Evolutionary conservation across 2,329 filamentous ascomycete genomes (phyloP).

Genomic region (Microcyclospora pomicola): DNA sequence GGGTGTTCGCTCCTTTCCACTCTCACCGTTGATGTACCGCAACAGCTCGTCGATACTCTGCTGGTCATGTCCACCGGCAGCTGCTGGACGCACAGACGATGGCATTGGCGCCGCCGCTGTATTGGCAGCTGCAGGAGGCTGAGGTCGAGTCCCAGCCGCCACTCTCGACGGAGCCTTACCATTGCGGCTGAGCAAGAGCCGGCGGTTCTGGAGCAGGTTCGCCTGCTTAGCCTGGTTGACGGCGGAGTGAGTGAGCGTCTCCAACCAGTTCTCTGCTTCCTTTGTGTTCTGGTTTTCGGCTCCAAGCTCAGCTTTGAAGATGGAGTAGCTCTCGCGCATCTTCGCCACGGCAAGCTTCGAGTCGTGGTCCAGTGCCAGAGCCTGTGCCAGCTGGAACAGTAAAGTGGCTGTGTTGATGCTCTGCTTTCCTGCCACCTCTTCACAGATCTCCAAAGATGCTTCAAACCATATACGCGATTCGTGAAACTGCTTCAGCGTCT

Average conservation of each 20-base stretch:
- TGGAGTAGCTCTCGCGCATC: slow-evolving; percentile 95
- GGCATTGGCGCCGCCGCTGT: slow-evolving; percentile 1
- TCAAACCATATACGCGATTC: slow-evolving; percentile 97
- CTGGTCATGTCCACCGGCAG: slow-evolving; percentile 27
- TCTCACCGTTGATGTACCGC: slow-evolving; percentile 76
- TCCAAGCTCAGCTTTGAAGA: slow-evolving; percentile 79
- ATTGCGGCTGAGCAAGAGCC: slow-evolving; percentile 12
- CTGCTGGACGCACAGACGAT: background rate
- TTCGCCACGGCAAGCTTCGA: slow-evolving; percentile 78
- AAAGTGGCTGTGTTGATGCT: slow-evolving; percentile 90
- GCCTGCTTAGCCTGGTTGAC: slow-evolving; percentile 89
- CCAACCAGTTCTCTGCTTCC: slow-evolving; percentile 91
- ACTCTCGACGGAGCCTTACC: slow-evolving; percentile 33
- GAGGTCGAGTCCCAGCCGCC: slow-evolving; percentile 44
- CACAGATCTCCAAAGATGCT: slow-evolving; percentile 75
- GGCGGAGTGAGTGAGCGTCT: slow-evolving; percentile 89
- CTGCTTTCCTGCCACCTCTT: slow-evolving; percentile 74
- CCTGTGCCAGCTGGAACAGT: slow-evolving; percentile 92
- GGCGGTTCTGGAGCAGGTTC: slow-evolving; percentile 36
- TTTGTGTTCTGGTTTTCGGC: slow-evolving; percentile 93
- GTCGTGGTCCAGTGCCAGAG: slow-evolving; percentile 88
- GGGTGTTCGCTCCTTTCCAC: slow-evolving; percentile 26
- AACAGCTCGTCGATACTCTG: slow-evolving; percentile 86
- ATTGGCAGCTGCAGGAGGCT: slow-evolving; percentile 38
- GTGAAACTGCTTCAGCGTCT: slow-evolving; percentile 85